A percentile compares a stretch with the other conserved stretches of the same genome.
phyloP scores from a whole-genome alignment of 2,329 filamentous ascomycete species.

The Colletotrichum scovillei region DNA sequence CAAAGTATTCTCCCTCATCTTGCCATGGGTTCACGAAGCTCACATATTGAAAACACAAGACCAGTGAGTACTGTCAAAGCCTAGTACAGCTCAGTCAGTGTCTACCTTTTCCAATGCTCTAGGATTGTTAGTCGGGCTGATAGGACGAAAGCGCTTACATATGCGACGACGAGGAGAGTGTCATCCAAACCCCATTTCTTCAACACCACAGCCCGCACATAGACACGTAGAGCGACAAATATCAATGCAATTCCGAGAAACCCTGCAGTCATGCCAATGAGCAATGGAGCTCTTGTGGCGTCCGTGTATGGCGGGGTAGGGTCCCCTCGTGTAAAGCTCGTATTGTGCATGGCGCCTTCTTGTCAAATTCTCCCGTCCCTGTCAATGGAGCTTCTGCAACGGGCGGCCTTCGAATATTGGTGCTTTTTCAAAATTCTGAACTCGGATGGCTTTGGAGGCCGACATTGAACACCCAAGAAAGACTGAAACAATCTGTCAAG shows the following conservation, averaged over 20 bases:
- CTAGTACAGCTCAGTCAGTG: background rate
- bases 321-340: too few relatives aligned
- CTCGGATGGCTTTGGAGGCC: background rate
- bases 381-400: background rate
- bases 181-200: conserved; percentile 31
- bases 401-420: too few relatives aligned
- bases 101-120: background rate
- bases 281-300: background rate
- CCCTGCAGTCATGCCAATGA: conserved; percentile 6
- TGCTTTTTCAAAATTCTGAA: background rate
- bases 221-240: conserved; percentile 9
- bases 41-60: background rate
- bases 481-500: background rate
- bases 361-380: background rate
- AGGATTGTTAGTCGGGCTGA: background rate
- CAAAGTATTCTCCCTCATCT: too few relatives aligned
- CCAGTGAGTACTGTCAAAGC: conserved; percentile 9
- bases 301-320: background rate
- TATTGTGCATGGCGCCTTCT: background rate
- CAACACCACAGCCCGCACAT: conserved; percentile 18
- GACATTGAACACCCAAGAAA: background rate
- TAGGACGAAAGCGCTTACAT: background rate
- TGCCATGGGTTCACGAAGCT: background rate
- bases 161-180: conserved; percentile 12
- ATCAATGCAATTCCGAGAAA: conserved; percentile 11